Evolutionary conservation across 2,329 filamentous ascomycete species (phyloP).

Genomic region (Davidsoniella australis): DNA sequence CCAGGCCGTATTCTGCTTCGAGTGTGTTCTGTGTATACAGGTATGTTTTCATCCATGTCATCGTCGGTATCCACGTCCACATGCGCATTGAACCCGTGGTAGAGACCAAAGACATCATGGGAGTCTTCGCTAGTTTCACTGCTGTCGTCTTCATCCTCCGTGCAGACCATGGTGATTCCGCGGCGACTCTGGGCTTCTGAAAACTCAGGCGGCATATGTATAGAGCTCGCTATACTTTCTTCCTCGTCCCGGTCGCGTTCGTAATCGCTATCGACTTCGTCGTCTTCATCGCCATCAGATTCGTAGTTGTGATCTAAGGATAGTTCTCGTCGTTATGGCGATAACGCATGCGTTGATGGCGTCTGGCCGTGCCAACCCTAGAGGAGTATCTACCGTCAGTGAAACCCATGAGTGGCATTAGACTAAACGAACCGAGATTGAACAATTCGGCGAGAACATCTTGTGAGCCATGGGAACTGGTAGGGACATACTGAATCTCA

Average conservation of each 20-base stretch:
- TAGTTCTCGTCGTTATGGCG: constrained; percentile 24
- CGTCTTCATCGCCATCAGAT: constrained; percentile 12
- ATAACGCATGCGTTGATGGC: constrained; percentile 18
- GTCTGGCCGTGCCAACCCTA: background rate
- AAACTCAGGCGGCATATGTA: too few species aligned
- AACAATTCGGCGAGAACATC: too few species aligned
- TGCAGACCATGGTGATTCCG: constrained; percentile 29
- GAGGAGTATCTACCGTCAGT: too few species aligned
- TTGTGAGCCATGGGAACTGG: too few species aligned
- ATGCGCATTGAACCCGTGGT: too few species aligned
- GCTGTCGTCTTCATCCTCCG: constrained; percentile 16
- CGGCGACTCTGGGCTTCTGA: too few species aligned
- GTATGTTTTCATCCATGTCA: background rate
- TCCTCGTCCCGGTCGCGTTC: constrained; percentile 21
- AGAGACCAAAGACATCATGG: background rate
- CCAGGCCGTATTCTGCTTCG: background rate
- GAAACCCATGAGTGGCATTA: too few species aligned
- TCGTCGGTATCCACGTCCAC: background rate
- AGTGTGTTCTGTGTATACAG: too few species aligned
- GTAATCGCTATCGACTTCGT: constrained; percentile 24
- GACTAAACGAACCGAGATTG: too few species aligned
- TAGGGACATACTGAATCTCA: constrained; percentile 45
- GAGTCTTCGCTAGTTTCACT: constrained; percentile 20
- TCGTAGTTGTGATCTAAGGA: background rate
- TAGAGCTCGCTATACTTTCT: constrained; percentile 13